These are phyloP conservation scores for Trichoderma sp. DNA, from an alignment of 2,329 filamentous ascomycete species.

Conservation along the genomic window DNA sequence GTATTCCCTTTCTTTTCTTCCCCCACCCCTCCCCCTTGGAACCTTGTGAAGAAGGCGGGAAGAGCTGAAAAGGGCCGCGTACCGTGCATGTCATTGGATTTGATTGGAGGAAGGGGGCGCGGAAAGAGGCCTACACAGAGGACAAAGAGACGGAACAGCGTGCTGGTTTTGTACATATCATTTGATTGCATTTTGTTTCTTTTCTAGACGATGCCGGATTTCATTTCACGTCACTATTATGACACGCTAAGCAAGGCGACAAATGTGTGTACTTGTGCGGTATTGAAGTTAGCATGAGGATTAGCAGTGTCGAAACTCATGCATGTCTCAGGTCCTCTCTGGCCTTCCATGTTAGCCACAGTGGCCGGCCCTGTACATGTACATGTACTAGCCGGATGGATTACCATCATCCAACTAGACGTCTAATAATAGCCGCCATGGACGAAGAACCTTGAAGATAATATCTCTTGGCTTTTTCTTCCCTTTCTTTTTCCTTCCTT, in stretches of 20 bases:
- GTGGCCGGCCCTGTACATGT: neutral
- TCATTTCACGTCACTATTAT: neutral
- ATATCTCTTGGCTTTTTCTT: neutral
- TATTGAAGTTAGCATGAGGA: neutral
- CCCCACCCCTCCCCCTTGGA: neutral
- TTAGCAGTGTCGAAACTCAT: neutral
- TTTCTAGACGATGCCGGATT: neutral
- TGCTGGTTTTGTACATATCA: neutral
- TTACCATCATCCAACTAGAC: neutral
- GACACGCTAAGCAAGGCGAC: neutral
- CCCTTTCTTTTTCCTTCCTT: neutral
- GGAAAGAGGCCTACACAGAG: neutral
- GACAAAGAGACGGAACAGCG: neutral
- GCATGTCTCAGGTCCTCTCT: neutral
- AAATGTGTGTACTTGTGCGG: neutral
- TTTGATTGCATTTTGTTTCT: neutral
- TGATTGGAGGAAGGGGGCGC: neutral
- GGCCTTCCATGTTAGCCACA: neutral
- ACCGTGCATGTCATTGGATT: neutral
- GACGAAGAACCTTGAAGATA: neutral
- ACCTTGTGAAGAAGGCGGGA: neutral
- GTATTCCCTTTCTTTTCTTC: neutral
- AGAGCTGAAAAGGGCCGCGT: conserved; percentile 17
- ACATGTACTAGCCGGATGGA: too few species aligned
- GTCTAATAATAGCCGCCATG: neutral